A percentile compares a stretch with the other conserved stretches of the same genome.
Conservation (phyloP, 768 basidiomycete species). For the Cystofilobasidium ferigula region DNA sequence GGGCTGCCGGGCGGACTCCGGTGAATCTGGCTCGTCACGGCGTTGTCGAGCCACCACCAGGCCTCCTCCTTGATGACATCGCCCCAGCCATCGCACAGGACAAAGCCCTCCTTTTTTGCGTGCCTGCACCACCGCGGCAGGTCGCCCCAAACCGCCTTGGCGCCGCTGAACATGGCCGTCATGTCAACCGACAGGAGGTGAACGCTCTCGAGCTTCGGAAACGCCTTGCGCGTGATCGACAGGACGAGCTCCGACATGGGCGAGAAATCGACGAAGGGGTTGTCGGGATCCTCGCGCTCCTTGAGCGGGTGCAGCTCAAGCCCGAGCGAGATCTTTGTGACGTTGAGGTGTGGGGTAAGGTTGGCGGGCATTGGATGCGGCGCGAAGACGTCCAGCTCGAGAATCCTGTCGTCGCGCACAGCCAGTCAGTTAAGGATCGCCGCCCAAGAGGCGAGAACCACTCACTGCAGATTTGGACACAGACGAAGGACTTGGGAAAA, state of each 20-base stretch:
- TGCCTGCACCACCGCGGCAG: neutral
- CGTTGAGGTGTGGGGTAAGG: neutral
- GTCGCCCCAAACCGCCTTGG: neutral
- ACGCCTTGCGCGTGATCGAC: neutral
- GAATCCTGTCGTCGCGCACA: neutral
- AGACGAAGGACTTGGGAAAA: neutral
- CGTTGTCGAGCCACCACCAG: neutral
- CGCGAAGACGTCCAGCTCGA: conserved; percentile 21
- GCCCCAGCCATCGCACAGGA: neutral
- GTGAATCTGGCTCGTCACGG: neutral
- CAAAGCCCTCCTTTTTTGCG: neutral
- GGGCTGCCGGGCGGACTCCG: neutral
- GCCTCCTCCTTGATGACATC: neutral
- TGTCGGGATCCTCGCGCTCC: conserved; percentile 3
- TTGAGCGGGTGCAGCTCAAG: conserved; percentile 16
- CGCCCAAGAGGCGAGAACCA: neutral
- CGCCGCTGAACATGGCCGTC: conserved; percentile 7
- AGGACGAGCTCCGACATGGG: conserved; percentile 16
- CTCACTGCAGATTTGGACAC: conserved; percentile 7
- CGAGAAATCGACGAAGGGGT: neutral
- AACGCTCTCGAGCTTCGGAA: conserved; percentile 14
- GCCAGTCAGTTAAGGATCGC: neutral
- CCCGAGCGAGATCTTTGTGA: neutral
- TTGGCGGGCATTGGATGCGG: neutral
- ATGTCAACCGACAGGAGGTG: conserved; percentile 2